These are phyloP conservation scores for Chlorella variabilis DNA, from an alignment of 163 green algal genomes.

Conservation along the genomic window DNA sequence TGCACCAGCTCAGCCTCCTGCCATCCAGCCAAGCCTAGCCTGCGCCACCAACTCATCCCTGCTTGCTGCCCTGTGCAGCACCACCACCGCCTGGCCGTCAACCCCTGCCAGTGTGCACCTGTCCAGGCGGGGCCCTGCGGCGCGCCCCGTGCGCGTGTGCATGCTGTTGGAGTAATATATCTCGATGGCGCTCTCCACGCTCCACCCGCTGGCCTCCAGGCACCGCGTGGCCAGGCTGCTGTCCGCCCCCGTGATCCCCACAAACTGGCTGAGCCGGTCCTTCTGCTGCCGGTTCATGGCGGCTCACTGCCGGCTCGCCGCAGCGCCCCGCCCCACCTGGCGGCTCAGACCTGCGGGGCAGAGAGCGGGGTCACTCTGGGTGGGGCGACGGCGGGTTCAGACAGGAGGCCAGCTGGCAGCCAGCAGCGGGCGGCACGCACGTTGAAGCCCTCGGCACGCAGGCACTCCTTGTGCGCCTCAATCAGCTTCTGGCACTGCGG, in stretches of 20 bases:
- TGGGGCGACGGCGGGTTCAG: too few relatives aligned
- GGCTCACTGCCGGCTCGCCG: background rate
- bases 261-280: slow-evolving; percentile 68
- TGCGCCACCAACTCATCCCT: too few relatives aligned
- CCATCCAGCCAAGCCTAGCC: background rate
- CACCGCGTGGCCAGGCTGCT: slow-evolving; percentile 63
- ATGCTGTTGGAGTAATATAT: slow-evolving; percentile 37
- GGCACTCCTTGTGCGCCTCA: slow-evolving; percentile 68
- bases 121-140: background rate
- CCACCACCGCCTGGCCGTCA: background rate
- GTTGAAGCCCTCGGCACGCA: slow-evolving; percentile 68
- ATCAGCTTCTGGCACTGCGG: slow-evolving; percentile 59
- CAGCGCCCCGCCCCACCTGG: background rate
- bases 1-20: background rate
- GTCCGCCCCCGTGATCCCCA: slow-evolving; percentile 63
- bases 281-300: slow-evolving; percentile 58
- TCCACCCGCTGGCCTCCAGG: slow-evolving; percentile 61
- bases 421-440: slow-evolving; percentile 27
- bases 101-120: background rate
- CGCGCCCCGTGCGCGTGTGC: background rate
- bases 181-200: slow-evolving; percentile 57
- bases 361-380: too few relatives aligned
- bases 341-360: slow-evolving; percentile 31
- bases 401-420: background rate
- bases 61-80: background rate